Evolutionary conservation across 1,284 basidiomycete genomes (phyloP).

Genomic region (Fomitopsis pinicola): DNA sequence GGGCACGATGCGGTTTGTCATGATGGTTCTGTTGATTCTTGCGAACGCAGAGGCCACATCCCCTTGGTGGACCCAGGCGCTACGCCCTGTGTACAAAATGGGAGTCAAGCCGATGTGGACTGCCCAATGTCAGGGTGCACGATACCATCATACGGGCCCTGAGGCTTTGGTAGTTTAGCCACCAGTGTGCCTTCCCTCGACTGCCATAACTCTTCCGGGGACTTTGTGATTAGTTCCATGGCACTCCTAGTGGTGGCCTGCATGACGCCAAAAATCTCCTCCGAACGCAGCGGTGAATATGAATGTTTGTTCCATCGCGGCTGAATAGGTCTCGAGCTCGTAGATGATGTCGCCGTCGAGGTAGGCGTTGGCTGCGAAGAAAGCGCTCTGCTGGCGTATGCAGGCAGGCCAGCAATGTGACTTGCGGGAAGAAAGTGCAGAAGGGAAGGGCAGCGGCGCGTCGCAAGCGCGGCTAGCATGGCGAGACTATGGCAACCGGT

Average conservation of each 20-base stretch:
- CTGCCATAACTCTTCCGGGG: constrained; percentile 18
- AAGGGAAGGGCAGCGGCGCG: background rate
- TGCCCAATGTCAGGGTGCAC: background rate
- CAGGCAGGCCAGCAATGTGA: background rate
- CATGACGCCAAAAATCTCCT: background rate
- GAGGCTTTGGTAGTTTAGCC: constrained; percentile 11
- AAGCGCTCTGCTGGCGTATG: background rate
- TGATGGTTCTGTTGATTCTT: constrained; percentile 48
- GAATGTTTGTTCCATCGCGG: background rate
- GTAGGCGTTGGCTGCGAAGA: background rate
- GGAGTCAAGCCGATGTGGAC: no score
- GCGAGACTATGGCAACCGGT: no score
- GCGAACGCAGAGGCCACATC: constrained; percentile 41
- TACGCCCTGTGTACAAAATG: constrained; percentile 41
- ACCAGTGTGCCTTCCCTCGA: constrained; percentile 10
- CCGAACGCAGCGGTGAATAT: background rate
- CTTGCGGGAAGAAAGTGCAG: background rate
- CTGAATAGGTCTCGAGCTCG: background rate
- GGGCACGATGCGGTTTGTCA: constrained; percentile 49
- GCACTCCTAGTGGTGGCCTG: background rate
- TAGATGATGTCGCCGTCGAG: background rate
- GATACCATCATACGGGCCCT: constrained; percentile 22
- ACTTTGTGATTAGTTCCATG: background rate
- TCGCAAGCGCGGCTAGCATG: background rate
- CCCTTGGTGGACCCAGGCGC: constrained; percentile 35